phyloP scores from a whole-genome alignment of 2,329 filamentous ascomycete species.

The Herpotrichia juniperi region DNA sequence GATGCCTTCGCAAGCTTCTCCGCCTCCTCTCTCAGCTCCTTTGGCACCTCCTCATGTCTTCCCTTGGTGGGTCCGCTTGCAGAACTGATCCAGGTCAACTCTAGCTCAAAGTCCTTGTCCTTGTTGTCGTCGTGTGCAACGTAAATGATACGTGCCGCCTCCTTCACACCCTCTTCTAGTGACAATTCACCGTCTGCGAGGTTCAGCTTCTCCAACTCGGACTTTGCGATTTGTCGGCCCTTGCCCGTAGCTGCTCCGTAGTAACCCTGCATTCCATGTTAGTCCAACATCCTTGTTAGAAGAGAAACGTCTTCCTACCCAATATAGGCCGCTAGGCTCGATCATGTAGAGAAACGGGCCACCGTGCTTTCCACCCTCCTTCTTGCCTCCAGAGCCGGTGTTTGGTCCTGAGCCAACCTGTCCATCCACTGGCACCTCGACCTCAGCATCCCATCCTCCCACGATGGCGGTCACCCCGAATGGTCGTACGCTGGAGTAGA shows the following conservation, averaged over 20 bases:
- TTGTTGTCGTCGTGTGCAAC: slow-evolving; percentile 98
- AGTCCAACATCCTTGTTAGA: slow-evolving; percentile 3
- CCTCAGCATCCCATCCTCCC: slow-evolving; percentile 90
- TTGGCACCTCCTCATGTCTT: slow-evolving; percentile 90
- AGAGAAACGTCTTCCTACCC: slow-evolving; percentile 59
- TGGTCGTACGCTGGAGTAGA: slow-evolving; percentile 94
- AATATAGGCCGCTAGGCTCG: slow-evolving; percentile 94
- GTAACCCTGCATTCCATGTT: slow-evolving; percentile 70
- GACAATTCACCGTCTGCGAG: slow-evolving; percentile 77
- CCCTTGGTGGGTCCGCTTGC: slow-evolving; percentile 88
- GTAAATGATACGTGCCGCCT: slow-evolving; percentile 96
- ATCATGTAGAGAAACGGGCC: slow-evolving; percentile 98
- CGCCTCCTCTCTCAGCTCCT: slow-evolving; percentile 87
- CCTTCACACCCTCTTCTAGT: slow-evolving; percentile 87
- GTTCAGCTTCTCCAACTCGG: slow-evolving; percentile 97
- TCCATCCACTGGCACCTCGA: slow-evolving; percentile 83
- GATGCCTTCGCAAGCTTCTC: slow-evolving; percentile 91
- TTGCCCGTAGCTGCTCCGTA: slow-evolving; percentile 98
- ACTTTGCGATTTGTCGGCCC: slow-evolving; percentile 94
- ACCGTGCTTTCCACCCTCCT: slow-evolving; percentile 75
- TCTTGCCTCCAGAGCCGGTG: slow-evolving; percentile 83
- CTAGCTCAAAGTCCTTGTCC: slow-evolving; percentile 99
- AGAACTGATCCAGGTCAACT: slow-evolving; percentile 97
- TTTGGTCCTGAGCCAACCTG: slow-evolving; percentile 84
- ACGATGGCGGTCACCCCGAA: slow-evolving; percentile 97